phyloP scores from a whole-genome alignment of 169 alveolate species.

The Eimeria falciformis region DNA sequence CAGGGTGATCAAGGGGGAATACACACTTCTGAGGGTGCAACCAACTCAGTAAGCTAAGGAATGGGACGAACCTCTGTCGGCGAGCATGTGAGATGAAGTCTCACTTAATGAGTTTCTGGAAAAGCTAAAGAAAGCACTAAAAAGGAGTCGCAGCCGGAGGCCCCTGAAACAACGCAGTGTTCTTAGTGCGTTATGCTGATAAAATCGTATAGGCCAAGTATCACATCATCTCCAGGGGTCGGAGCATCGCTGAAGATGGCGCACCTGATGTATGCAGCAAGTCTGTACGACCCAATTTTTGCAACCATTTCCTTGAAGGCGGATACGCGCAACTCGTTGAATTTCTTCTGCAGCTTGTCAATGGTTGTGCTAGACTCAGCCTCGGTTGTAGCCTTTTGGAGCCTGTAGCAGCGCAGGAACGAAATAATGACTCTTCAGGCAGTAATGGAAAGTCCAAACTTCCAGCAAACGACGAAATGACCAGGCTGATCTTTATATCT shows the following conservation, averaged over 20 bases:
- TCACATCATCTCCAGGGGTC: too few relatives aligned
- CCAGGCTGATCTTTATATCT: not conserved
- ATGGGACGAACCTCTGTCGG: too few relatives aligned
- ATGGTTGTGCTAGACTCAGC: conserved; percentile 48
- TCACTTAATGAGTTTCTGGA: conserved; percentile 52
- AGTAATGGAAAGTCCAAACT: not conserved
- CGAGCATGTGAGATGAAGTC: too few relatives aligned
- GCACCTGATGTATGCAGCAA: conserved; percentile 34
- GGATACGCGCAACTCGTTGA: conserved; percentile 74
- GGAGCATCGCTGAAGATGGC: not conserved
- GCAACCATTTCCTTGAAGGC: conserved; percentile 75
- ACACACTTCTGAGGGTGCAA: too few relatives aligned
- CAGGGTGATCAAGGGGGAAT: too few relatives aligned
- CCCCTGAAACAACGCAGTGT: conserved; percentile 50
- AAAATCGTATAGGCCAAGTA: too few relatives aligned
- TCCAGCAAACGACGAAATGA: not conserved
- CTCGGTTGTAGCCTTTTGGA: conserved; percentile 58
- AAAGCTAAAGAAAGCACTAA: not conserved
- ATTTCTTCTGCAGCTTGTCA: conserved; percentile 62
- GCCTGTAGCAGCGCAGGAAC: conserved; percentile 29
- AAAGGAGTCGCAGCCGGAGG: conserved; percentile 49
- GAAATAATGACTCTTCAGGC: not conserved
- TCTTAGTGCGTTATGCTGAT: too few relatives aligned
- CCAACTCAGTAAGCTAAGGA: too few relatives aligned
- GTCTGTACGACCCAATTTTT: conserved; percentile 34